Base-by-base conservation (phyloP, 805 yeast species). In the Candida ortonii region DNA sequence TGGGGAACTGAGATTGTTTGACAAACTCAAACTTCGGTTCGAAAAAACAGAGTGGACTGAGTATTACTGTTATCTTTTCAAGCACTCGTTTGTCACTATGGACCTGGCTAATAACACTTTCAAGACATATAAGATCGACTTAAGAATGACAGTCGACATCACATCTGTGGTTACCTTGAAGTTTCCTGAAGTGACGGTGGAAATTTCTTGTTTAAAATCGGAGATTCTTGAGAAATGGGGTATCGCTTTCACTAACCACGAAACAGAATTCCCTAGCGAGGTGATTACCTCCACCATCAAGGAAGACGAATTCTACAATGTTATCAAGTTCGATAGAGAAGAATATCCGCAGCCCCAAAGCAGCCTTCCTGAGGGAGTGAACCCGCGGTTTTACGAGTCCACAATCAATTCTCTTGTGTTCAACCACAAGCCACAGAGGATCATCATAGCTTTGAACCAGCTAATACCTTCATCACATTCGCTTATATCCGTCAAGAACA, bases 211-310 rank as follows among this genome's bases (percentile, higher is more conserved):
- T 33, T 16, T 31, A 9, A 28, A 38, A 4, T 14, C 44, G 3
- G 44, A 46, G 30, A 43, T 55, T 3, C 25, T 54, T 20, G 53
- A 50, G 20, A 62, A 55, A 43, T 62, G 67, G 67, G 41, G 43
- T 2, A 38, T 47, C 17, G 64, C 57, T 2, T 41, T 62, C 4
- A 45, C 47, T 6, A 44, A 57, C 20, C 25, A 36, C 18, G 44
- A 43, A 13, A 32, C 47, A 3, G 44, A 40, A 13, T 53, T 60
- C 30, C 53, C 58, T 3, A 39, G 39, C 7, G 42, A 40, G 1
- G 16, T 49, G 10, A 28, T 61, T 1, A 55, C 65, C 1, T 46
- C 57, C 0, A 53, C 62, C 1, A 22, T 61, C 1, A 28, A 33
- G 6, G 47, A 52, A 20, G 40, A 48, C 30, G 62, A 57, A 26